Conservation (phyloP, 768 basidiomycete genomes). For the Amanita exitialis region DNA sequence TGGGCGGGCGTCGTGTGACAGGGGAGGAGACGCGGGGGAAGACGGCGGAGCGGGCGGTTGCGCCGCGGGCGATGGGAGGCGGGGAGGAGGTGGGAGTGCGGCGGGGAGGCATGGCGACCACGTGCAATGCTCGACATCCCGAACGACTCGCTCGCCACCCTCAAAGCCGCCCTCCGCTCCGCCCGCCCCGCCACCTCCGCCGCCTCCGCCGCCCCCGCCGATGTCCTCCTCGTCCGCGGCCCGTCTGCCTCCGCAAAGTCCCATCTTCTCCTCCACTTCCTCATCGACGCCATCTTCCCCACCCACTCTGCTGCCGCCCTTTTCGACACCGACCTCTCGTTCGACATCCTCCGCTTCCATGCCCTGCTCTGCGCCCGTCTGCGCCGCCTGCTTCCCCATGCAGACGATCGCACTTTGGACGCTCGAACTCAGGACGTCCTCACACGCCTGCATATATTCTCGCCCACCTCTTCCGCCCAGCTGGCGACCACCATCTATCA, state of each 20-base stretch:
- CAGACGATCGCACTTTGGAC: constrained; percentile 7
- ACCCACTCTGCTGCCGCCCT: constrained; percentile 48
- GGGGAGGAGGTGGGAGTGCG: constrained; percentile 31
- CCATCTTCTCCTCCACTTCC: constrained; percentile 59
- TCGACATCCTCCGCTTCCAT: constrained; percentile 46
- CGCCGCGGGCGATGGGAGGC: constrained; percentile 37
- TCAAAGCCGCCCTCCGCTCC: constrained; percentile 7
- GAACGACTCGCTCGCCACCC: constrained; percentile 4
- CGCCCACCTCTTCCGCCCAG: constrained; percentile 54
- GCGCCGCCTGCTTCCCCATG: constrained; percentile 16
- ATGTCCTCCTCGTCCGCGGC: constrained; percentile 72
- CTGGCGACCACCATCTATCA: constrained; percentile 58
- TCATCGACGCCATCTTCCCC: constrained; percentile 49
- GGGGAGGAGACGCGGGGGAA: constrained; percentile 47
- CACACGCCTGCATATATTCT: constrained; percentile 56
- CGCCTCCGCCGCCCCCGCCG: constrained; percentile 17
- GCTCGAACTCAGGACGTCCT: constrained; percentile 30
- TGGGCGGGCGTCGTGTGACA: constrained; percentile 28
- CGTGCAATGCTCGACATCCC: constrained; percentile 6
- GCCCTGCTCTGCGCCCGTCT: constrained; percentile 42
- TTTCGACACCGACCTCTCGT: constrained; percentile 61
- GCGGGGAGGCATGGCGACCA: constrained; percentile 25
- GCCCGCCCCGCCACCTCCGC: constrained; percentile 1
- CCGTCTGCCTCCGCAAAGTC: constrained; percentile 69
- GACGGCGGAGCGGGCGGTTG: constrained; percentile 57